Conservation (phyloP, 768 basidiomycete species). For the Auricularia heimuer region DNA sequence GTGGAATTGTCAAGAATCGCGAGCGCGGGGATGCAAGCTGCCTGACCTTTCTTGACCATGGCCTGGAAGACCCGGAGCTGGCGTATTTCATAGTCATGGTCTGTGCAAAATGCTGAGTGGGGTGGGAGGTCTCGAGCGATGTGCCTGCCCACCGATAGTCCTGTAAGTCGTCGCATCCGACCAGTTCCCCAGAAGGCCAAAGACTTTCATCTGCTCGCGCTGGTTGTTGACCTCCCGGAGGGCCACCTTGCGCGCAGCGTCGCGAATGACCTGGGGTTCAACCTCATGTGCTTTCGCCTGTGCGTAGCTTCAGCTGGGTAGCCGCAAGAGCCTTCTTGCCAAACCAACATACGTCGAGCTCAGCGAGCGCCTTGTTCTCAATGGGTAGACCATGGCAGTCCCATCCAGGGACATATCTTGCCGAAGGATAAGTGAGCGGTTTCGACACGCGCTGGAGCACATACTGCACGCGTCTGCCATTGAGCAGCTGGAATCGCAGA, state of each 20-base stretch:
- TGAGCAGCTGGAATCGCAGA: conserved; percentile 74
- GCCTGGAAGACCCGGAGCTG: conserved; percentile 76
- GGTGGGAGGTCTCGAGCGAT: neutral
- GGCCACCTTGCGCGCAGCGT: conserved; percentile 63
- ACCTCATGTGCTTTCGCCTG: conserved; percentile 44
- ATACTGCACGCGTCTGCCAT: conserved; percentile 74
- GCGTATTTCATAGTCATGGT: conserved; percentile 78
- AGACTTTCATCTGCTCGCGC: conserved; percentile 63
- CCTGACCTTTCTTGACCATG: conserved; percentile 76
- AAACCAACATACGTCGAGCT: conserved; percentile 46
- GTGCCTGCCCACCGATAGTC: conserved; percentile 56
- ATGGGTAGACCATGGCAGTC: conserved; percentile 98
- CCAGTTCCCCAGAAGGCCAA: conserved; percentile 95
- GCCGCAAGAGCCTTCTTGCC: neutral
- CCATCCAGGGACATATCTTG: conserved; percentile 93
- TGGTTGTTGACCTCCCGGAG: conserved; percentile 65
- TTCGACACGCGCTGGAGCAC: conserved; percentile 16
- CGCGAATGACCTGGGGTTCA: conserved; percentile 57
- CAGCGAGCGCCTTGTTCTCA: conserved; percentile 83
- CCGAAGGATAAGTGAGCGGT: conserved; percentile 1
- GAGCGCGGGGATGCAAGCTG: neutral
- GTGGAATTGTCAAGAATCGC: neutral
- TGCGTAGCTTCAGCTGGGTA: neutral
- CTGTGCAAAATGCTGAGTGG: conserved; percentile 29
- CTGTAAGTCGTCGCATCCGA: conserved; percentile 59